These are phyloP conservation scores for Paramecium sonneborni DNA, from an alignment of 73 alveolate species.

Conservation along the genomic window DNA sequence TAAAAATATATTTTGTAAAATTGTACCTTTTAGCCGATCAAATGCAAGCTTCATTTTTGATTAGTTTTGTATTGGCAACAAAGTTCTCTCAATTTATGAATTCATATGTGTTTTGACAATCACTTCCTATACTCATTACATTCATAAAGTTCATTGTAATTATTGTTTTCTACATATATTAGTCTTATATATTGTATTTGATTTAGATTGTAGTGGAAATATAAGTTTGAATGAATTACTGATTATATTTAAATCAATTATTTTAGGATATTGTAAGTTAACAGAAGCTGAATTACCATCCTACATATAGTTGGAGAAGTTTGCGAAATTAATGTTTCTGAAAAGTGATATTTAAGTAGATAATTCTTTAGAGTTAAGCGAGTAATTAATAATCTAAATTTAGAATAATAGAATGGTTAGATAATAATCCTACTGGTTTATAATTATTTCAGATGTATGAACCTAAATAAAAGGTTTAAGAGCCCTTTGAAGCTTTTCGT, in stretches of 20 bases:
- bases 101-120: constrained; percentile 56
- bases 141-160: constrained; percentile 61
- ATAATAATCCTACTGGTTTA: constrained; percentile 48
- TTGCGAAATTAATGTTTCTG: constrained; percentile 63
- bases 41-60: constrained; percentile 54
- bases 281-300: constrained; percentile 67
- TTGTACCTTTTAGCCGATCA: constrained; percentile 62
- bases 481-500: constrained; percentile 55
- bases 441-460: constrained; percentile 51
- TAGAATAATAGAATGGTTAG: constrained; percentile 64
- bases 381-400: neutral
- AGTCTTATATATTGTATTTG: constrained; percentile 54
- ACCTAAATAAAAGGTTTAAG: constrained; percentile 45
- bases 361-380: constrained; percentile 56
- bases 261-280: constrained; percentile 57
- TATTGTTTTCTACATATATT: neutral
- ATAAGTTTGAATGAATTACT: constrained; percentile 55
- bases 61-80: constrained; percentile 26
- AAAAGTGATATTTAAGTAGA: constrained; percentile 63
- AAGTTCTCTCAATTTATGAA: constrained; percentile 55
- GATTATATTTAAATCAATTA: constrained; percentile 58
- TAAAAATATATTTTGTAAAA: constrained; percentile 56
- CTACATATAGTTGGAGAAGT: constrained; percentile 44
- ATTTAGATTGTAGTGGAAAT: constrained; percentile 61
- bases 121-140: constrained; percentile 48